Base-by-base conservation (phyloP, 257 asterid species). In the Salvia splendens region DNA sequence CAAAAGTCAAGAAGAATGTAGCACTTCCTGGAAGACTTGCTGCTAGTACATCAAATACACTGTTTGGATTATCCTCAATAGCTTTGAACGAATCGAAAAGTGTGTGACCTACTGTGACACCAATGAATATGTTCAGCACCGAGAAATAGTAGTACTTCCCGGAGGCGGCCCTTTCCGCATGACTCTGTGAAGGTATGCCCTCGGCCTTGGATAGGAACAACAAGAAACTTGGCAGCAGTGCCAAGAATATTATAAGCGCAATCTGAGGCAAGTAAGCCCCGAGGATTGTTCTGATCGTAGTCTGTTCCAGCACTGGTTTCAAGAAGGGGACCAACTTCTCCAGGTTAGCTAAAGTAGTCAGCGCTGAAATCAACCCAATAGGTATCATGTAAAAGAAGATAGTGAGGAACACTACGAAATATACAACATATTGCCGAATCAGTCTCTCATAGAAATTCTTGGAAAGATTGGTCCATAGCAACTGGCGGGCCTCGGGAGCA, bases 321-420 rank as follows among this genome's bases (percentile, higher is more conserved):
- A 88, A 45, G 59, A 93, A 88, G 0, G 96, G 96, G 54, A 93
- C 85, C 63, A 80, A 28, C 81, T 93, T 93, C 84, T 68, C 57
- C 83, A 93, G 69, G 67, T 93, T 90, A 3, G 62, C 89, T 50
- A 93, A 80, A 46, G 97, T 93, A 16, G 99, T 88, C 65, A 93
- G 75, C 4, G 99, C 99, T 12, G 99, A 86, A 60, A 93, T 42
- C 4, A 91, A 57, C 48, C 89, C 95, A 6, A 93, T 88, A 3
- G 99, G 99, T 71, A 93, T 90, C 87, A 88, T 68, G 80, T 85
- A 93, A 74, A 93, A 93, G 84, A 90, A 88, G 77, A 93, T 88
- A 12, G 97, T 81, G 74, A 93, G 71, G 42, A 90, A 79, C 74
- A 93, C 97, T 5, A 87, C 50, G 73, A 78, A 54, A 45, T 90